Base-by-base conservation (phyloP, 2,329 filamentous ascomycete genomes). In the Neonectria magnoliae region DNA sequence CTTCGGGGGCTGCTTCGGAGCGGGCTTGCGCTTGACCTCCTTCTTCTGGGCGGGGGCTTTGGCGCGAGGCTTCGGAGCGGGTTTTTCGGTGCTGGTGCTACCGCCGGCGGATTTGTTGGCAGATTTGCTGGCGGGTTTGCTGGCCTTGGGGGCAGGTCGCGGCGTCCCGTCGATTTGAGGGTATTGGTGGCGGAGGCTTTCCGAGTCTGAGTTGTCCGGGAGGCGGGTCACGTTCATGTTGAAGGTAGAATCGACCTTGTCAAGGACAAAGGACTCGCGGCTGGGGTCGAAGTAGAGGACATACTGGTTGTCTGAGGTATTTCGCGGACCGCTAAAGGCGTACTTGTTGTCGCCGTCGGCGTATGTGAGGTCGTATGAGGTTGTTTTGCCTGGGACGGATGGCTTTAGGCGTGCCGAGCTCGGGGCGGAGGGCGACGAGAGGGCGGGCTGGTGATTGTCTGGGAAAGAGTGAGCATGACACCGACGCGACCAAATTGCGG, bases 151-250 rank as follows among this genome's bases (percentile, higher is more conserved):
- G 7, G 67, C 60, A 27, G 68, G 48, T 18, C 25, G 62, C 13
- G 65, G 62, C 55, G 45, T 65, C 55, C 36, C 78, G 25, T 84
- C 82, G 41, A 96, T 84, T 65, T 93, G 92, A 10, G 88, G 84
- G 75, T 93, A 90, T 73, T 90, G 85, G 54, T 88, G 85, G 52
- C 87, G 85, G 44, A 97, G 83, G 72, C 85, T 88, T 31, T 87
- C 86, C 57, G 85, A 79, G 69, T 93, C 88, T 58, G 84, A 81
- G 72, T 91, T 90, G 68, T 84, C 87, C 2, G 91, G 92, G 14
- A 89, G 89, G 60, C 86, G 88, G 57, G 87, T 89, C 58, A 97
- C 81, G 78, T 97, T 98, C 90, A 97, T 94, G 74, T 93, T 90
- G 79, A 97, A 91, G 42, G 90, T 90, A n/a, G 90, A 91, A 75